Base-by-base conservation (phyloP, 2,329 filamentous ascomycete species). In the Hymenoscyphus fructigenus region DNA sequence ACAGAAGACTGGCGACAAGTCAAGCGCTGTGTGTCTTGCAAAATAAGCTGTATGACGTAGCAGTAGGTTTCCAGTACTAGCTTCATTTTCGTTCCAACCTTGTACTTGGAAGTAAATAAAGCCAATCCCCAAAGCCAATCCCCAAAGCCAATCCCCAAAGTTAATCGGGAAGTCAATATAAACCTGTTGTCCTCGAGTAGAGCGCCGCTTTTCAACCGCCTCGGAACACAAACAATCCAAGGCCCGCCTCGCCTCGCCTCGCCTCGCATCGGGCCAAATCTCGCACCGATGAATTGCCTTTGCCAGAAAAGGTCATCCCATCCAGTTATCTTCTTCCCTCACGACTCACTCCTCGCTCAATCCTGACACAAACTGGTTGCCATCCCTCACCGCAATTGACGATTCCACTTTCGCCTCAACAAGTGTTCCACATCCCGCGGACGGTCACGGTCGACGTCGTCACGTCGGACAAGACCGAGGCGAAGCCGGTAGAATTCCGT, bases 281-380 rank as follows among this genome's bases (percentile, higher is more conserved):
- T 50, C 44, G 44, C 44, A 5, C 44, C 44, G 44, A 50, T 57
- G 56, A 57, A 57, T 32, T 34, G 28, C 56, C 56, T 57, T 36
- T 23, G 26, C 55, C n/a, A 57, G 23, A 32, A 56, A 32, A 29
- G 15, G 23, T 57, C 55, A 29, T 26, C 50, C 50, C 23, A 59
- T 38, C 57, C 57, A n/a, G 17, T 44, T 14, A 17, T 41, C 36
- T 17, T 17, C 36, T 41, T 17, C 15, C 15, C n/a, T 20, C 41
- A 44, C 41, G n/a, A 44, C 41, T 44, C 41, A 44, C n/a, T 23
- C n/a, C n/a, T 50, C n/a, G 34, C 34, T 10, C 14, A 36, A 23
- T 23, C 20, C 44, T 50, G 44, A 23, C 44, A 50, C 44, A 50
- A 26, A 15, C 17, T 12, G n/a, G 10, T 12, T 10, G 20, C 17